These are phyloP conservation scores for Castanospermum australe DNA, from an alignment of 306 rosid species.

Conservation along the genomic window DNA sequence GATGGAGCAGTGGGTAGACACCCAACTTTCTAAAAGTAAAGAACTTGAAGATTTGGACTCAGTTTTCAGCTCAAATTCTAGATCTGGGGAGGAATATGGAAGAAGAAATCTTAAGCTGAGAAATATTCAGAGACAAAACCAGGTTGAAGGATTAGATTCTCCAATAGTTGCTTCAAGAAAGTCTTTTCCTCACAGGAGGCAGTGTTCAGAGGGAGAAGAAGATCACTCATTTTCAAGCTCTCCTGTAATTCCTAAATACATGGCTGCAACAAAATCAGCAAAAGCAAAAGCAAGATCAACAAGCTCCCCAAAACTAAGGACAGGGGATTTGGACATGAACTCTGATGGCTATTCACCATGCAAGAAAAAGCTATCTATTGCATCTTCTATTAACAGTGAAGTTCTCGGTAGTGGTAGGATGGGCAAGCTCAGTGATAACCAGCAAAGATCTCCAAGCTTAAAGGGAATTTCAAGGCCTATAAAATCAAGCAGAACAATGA, in stretches of 20 bases:
- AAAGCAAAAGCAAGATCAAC: conserved; percentile 70
- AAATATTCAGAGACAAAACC: conserved; percentile 33
- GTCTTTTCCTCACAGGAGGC: conserved; percentile 51
- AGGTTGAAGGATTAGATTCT: conserved; percentile 51
- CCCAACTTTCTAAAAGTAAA: conserved; percentile 84
- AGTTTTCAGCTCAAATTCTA: conserved; percentile 45
- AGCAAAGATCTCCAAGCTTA: conserved; percentile 79
- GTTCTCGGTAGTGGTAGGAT: conserved; percentile 26
- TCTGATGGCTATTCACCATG: conserved; percentile 75
- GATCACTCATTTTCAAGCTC: conserved; percentile 58
- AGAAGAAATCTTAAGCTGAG: conserved; percentile 42
- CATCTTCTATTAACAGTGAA: conserved; percentile 53
- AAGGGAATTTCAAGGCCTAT: conserved; percentile 77
- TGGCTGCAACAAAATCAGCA: conserved; percentile 96
- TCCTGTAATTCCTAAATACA: conserved; percentile 77
- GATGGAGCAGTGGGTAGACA: conserved; percentile 97
- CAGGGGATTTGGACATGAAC: conserved; percentile 45
- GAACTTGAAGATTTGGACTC: conserved; percentile 90
- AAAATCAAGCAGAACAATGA: conserved; percentile 53
- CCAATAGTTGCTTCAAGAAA: conserved; percentile 47
- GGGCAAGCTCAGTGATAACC: conserved; percentile 31
- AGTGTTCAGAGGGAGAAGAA: conserved; percentile 62
- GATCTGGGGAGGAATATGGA: conserved; percentile 38
- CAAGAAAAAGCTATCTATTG: conserved; percentile 63
- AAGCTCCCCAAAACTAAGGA: conserved; percentile 74